A percentile compares a stretch with the other conserved stretches of the same genome.
Conservation (phyloP, 1,284 basidiomycete species). For the Tylopilus orsonianus region DNA sequence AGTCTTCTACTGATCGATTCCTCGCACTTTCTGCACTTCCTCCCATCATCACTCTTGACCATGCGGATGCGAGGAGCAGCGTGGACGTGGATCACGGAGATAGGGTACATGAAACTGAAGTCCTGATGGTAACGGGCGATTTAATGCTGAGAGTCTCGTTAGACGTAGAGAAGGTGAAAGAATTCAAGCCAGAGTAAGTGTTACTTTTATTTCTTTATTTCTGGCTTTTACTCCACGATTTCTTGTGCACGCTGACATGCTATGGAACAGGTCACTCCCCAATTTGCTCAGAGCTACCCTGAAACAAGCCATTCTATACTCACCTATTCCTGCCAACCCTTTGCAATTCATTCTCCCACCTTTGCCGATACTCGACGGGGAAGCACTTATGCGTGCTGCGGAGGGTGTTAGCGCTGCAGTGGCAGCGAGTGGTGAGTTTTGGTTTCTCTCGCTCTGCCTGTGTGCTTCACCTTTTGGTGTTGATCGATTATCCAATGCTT, state of each 20-base stretch:
- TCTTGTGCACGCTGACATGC: constrained; percentile 3
- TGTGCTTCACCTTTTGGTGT: background rate
- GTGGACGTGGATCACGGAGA: constrained; percentile 13
- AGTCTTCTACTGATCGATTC: constrained; percentile 63
- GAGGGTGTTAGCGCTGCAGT: constrained; percentile 78
- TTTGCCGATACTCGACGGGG: constrained; percentile 62
- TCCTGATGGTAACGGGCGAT: constrained; percentile 64
- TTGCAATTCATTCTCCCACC: constrained; percentile 81
- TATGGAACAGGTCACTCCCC: constrained; percentile 56
- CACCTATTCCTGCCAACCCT: constrained; percentile 61
- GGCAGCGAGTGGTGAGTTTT: constrained; percentile 58
- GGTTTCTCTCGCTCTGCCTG: background rate
- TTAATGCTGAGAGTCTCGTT: constrained; percentile 66
- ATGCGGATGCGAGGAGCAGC: constrained; percentile 17
- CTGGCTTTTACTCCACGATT: constrained; percentile 42
- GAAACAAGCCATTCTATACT: constrained; percentile 84
- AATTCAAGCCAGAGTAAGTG: constrained; percentile 59
- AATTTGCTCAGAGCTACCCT: constrained; percentile 79
- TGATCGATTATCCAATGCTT: background rate
- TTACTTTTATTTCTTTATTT: background rate
- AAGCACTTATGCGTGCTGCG: constrained; percentile 78
- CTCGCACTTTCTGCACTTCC: constrained; percentile 62
- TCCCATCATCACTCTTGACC: constrained; percentile 25
- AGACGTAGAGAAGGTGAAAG: constrained; percentile 58
- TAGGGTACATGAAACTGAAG: constrained; percentile 43